Evolutionary conservation across 345 rosid species (phyloP), one percentile per base, ranked within the genome.

Genomic region (Sisymbrium irio): DNA sequence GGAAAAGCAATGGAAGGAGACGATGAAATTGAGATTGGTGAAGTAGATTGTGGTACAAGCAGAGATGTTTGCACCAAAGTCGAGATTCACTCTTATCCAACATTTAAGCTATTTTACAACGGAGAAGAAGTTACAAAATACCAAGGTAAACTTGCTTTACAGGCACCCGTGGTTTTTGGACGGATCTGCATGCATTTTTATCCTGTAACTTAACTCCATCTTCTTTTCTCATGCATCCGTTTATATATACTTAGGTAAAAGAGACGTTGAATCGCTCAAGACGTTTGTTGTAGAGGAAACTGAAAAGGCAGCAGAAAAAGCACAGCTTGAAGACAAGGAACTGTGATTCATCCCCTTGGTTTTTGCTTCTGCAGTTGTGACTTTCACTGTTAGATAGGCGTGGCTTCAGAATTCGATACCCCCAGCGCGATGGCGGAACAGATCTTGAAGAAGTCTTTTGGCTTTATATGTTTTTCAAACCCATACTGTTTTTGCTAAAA

Each of bases 21-120:
- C 62, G 97, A 89, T 71, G 97, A 89, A 55, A 95, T 95, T 54
- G 99, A 95, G 92, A 81, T 89, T 35, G 99, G 99, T 30, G 97
- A 92, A 83, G 97, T 95, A 58, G 97, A 95, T 56, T 95, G 99
- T 19, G 86, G 86, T 41, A 41, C 77, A 2, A 87, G 90, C 76
- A 95, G 91, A 82, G 60, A 88, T 54, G 84, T 95, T 41, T 95
- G 99, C 75, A 51, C 93, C 47, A 87, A 95, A 78, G 97, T 82
- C 41, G 92, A 95, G 68, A 95, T 92, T 73, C 93, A 92, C 74
- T 89, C 97, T 1, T 95, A 95, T 77, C 98, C 98, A 50, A 94
- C 98, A 1, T 94, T 94, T 77, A 94, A 89, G 84, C 76, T 89
- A 45, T 91, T 94, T 71, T 94, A 85, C 37, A 89, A 94, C 53